Conservation (phyloP, 169 alveolate genomes). For the Cytauxzoon felis region DNA sequence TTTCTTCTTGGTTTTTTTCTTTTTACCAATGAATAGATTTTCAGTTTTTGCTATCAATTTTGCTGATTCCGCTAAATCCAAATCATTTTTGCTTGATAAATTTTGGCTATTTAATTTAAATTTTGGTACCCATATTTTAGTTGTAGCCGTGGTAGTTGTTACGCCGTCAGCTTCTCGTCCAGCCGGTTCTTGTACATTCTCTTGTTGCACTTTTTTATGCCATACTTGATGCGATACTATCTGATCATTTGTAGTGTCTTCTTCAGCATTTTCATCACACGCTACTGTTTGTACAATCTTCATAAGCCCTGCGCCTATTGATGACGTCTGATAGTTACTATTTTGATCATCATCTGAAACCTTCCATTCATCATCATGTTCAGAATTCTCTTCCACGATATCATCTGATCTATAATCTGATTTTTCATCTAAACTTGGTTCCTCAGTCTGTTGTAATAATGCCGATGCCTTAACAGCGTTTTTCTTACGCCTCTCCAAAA, state of each 20-base stretch:
- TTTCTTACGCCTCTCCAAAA: conserved; percentile 57
- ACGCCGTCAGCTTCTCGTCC: conserved; percentile 3
- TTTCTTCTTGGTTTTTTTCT: conserved; percentile 42
- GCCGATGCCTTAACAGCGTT: conserved; percentile 59
- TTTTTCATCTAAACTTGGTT: conserved; percentile 31
- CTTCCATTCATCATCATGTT: conserved; percentile 64
- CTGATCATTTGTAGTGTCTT: conserved; percentile 3
- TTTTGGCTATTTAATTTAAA: conserved; percentile 15
- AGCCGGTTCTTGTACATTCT: conserved; percentile 18
- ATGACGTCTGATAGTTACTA: conserved; percentile 6
- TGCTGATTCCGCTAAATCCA: conserved; percentile 62
- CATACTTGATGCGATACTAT: conserved; percentile 50
- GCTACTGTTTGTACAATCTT: conserved; percentile 40
- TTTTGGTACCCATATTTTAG: conserved; percentile 59
- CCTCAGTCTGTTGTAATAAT: conserved; percentile 61
- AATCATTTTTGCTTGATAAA: conserved; percentile 25
- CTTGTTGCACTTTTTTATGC: conserved; percentile 15
- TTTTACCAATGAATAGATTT: neutral
- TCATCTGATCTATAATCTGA: conserved; percentile 27
- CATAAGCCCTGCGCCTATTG: conserved; percentile 40
- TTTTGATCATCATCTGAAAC: conserved; percentile 57
- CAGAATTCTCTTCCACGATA: conserved; percentile 48
- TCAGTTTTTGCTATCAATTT: conserved; percentile 42
- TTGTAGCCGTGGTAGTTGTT: too few relatives aligned
- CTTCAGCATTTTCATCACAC: conserved; percentile 38